Percentiles rank a stretch among this genome's conserved stretches.
Conservation (phyloP, 768 basidiomycete genomes). For the Hypholoma sublateritium region DNA sequence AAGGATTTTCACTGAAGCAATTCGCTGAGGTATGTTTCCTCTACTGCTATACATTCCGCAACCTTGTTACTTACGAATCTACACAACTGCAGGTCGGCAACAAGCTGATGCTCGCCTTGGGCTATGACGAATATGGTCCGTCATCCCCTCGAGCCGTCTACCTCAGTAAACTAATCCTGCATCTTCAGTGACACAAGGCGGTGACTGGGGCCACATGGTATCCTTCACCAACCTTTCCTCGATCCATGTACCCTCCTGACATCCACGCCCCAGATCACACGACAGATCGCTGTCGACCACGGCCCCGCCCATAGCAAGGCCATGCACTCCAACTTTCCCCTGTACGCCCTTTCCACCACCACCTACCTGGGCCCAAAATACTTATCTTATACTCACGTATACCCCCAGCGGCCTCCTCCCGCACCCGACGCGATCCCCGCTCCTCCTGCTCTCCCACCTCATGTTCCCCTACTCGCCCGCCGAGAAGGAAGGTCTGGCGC, state of each 20-base stretch:
- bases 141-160: neutral
- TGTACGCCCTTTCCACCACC: conserved; percentile 29
- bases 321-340: conserved; percentile 49
- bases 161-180: neutral
- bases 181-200: conserved; percentile 41
- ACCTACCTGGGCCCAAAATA: neutral
- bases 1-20: conserved; percentile 45
- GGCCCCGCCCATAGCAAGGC: conserved; percentile 43
- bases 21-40: conserved; percentile 47
- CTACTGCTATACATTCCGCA: neutral
- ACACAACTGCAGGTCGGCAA: conserved; percentile 35
- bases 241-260: neutral
- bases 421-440: conserved; percentile 22
- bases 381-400: conserved; percentile 6
- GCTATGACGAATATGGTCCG: conserved; percentile 51
- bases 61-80: too few relatives aligned
- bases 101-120: conserved; percentile 49
- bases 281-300: conserved; percentile 25
- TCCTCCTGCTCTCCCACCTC: conserved; percentile 3
- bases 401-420: conserved; percentile 19
- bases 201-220: conserved; percentile 45
- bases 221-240: conserved; percentile 9
- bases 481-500: neutral
- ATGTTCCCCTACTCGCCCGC: neutral
- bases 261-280: conserved; percentile 22